Evolutionary conservation across 306 rosid species (phyloP).

Genomic region (Vicia faba): DNA sequence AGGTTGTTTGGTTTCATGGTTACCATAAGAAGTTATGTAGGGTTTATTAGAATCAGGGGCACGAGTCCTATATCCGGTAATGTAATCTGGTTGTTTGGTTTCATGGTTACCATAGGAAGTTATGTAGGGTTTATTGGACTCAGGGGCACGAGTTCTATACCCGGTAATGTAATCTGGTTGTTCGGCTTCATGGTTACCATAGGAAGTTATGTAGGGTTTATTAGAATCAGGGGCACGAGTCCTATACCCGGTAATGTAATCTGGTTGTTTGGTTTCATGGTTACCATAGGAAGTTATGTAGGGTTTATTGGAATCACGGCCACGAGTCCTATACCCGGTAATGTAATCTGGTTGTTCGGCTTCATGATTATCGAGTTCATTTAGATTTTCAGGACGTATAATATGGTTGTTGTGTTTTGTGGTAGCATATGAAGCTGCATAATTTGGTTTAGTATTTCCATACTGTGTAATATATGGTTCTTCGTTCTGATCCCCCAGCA

Average conservation of each 20-base stretch:
- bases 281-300: background rate
- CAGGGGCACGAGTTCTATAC: background rate
- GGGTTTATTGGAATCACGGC: background rate
- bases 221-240: background rate
- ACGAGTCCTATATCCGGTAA: background rate
- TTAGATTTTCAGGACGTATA: too few relatives aligned
- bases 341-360: background rate
- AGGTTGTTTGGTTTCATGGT: background rate
- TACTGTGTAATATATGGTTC: too few relatives aligned
- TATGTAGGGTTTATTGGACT: background rate
- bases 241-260: background rate
- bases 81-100: background rate
- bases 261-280: background rate
- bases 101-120: background rate
- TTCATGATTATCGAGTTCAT: background rate
- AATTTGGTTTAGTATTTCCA: too few relatives aligned
- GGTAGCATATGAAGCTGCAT: too few relatives aligned
- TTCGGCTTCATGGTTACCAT: background rate
- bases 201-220: background rate
- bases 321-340: background rate
- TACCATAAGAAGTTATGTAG: background rate
- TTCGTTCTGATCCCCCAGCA: too few relatives aligned
- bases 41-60: background rate
- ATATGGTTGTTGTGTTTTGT: too few relatives aligned
- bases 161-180: background rate